Evolutionary conservation across 2,329 filamentous ascomycete species (phyloP).

Genomic region (Tricladium varicosporioides): DNA sequence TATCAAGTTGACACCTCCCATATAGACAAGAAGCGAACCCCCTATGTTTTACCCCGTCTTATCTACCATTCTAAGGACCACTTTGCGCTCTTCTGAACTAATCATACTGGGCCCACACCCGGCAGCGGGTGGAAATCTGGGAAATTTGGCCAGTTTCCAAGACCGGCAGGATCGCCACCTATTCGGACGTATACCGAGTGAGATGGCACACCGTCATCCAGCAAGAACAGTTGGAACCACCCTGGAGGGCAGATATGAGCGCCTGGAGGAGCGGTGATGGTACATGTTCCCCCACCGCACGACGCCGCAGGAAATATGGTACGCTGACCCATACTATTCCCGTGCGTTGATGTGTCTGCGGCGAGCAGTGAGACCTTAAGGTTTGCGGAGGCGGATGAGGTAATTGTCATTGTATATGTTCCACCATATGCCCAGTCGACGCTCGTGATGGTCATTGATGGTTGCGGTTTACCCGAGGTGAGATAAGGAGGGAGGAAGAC

Average conservation of each 20-base stretch:
- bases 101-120: constrained; percentile 3
- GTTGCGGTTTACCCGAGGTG: constrained; percentile 47
- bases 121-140: constrained; percentile 15
- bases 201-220: constrained; percentile 61
- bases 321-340: constrained; percentile 66
- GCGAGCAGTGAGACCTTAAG: constrained; percentile 19
- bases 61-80: too few species aligned
- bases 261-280: constrained; percentile 54
- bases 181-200: constrained; percentile 64
- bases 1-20: too few species aligned
- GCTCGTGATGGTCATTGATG: constrained; percentile 49
- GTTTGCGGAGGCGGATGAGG: neutral
- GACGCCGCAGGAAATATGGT: constrained; percentile 58
- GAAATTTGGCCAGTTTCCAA: constrained; percentile 60
- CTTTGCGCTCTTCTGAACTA: too few species aligned
- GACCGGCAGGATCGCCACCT: constrained; percentile 58
- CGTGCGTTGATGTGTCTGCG: constrained; percentile 44
- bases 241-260: constrained; percentile 57
- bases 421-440: constrained; percentile 50
- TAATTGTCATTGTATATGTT: constrained; percentile 13
- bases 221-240: constrained; percentile 63
- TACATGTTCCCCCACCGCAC: constrained; percentile 51
- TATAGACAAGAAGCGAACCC: too few species aligned
- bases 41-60: too few species aligned
- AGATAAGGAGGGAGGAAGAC: constrained; percentile 63